Evolutionary conservation across 805 yeast species (phyloP).

Genomic region (Jamesozyma spencerorum): DNA sequence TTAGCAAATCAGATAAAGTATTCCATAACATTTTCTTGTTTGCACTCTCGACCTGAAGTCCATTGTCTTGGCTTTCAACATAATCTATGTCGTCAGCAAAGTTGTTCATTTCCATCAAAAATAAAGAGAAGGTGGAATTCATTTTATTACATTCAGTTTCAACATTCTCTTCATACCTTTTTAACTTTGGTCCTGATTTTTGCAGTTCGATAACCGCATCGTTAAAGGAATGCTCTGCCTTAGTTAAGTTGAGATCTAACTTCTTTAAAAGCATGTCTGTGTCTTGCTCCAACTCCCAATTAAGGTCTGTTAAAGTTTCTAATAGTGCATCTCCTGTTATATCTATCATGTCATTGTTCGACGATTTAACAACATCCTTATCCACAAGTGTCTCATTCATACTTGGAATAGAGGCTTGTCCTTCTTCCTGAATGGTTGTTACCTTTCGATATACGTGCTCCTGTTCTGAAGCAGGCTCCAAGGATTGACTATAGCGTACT

Average conservation of each 20-base stretch:
- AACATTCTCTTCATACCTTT: constrained; percentile 36
- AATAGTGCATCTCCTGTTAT: constrained; percentile 23
- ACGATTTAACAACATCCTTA: background rate
- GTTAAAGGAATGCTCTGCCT: constrained; percentile 54
- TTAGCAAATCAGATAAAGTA: constrained; percentile 58
- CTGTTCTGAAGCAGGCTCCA: constrained; percentile 9
- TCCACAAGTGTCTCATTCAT: constrained; percentile 2
- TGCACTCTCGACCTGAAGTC: constrained; percentile 72
- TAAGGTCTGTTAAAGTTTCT: constrained; percentile 67
- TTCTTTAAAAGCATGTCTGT: constrained; percentile 48
- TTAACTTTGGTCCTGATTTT: constrained; percentile 35
- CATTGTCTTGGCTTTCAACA: constrained; percentile 68
- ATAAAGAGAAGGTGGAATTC: constrained; percentile 45
- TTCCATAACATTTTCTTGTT: constrained; percentile 69
- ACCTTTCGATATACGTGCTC: constrained; percentile 24
- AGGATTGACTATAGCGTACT: constrained; percentile 17
- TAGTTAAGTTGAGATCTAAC: constrained; percentile 49
- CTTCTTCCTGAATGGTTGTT: constrained; percentile 28
- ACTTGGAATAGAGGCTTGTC: constrained; percentile 1
- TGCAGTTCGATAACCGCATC: constrained; percentile 45
- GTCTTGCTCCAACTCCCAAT: constrained; percentile 66
- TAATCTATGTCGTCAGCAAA: constrained; percentile 59
- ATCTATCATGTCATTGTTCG: constrained; percentile 28
- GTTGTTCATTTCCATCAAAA: constrained; percentile 52
- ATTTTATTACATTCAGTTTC: constrained; percentile 46